A percentile compares a stretch with the other conserved stretches of the same genome.
These are phyloP conservation scores for Hamamelis virginiana DNA, from an alignment of 164 flowering plant genomes.

Conservation along the genomic window DNA sequence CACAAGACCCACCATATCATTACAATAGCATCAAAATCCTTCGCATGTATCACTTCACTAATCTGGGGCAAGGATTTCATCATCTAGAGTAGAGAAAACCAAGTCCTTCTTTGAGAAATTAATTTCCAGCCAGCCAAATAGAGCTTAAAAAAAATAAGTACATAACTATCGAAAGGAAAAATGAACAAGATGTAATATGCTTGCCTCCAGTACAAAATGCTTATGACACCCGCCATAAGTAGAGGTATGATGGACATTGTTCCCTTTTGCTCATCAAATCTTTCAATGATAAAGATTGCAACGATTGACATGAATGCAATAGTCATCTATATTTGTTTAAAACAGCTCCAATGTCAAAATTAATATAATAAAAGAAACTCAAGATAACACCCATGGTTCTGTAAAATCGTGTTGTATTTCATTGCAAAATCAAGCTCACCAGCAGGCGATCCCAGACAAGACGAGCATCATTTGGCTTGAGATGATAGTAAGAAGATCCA, in stretches of 20 bases:
- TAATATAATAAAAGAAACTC: not conserved
- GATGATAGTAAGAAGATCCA: constrained; percentile 95
- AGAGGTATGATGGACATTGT: constrained; percentile 68
- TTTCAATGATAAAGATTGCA: constrained; percentile 81
- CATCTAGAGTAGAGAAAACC: not conserved
- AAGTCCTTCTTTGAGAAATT: not conserved
- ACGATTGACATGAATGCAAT: constrained; percentile 84
- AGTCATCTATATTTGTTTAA: constrained; percentile 62
- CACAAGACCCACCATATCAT: no score
- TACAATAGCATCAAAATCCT: no score
- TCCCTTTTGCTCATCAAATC: constrained; percentile 76
- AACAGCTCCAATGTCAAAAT: not conserved
- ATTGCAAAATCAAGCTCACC: constrained; percentile 35
- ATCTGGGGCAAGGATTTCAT: not conserved
- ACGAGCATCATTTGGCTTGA: constrained; percentile 79
- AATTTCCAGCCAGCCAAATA: no score
- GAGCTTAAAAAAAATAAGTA: not conserved
- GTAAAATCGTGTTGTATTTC: not conserved
- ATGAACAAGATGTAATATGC: constrained; percentile 18
- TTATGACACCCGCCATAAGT: constrained; percentile 65
- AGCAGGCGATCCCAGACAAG: constrained; percentile 99
- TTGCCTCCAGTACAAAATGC: constrained; percentile 93
- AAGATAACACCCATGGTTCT: not conserved
- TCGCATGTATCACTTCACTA: no score
- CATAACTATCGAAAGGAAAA: not conserved